These are phyloP conservation scores for Schrenkiella parvula DNA, from an alignment of 345 rosid species.

Conservation along the genomic window DNA sequence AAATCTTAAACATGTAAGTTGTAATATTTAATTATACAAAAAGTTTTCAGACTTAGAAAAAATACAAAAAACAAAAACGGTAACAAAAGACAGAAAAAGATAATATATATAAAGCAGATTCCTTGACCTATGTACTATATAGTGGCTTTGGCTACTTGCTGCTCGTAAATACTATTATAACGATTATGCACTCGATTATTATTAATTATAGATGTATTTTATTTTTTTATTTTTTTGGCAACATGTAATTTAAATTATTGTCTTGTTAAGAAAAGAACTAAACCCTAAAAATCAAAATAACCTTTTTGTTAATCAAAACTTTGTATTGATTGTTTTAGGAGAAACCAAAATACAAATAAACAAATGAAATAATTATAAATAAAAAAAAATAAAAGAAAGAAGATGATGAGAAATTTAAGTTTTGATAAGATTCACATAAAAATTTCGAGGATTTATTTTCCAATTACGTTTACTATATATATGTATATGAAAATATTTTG, in stretches of 20 bases:
- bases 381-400: background rate
- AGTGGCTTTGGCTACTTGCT: too few species aligned
- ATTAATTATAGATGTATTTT: background rate
- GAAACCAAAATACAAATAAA: background rate
- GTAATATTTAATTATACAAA: background rate
- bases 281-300: background rate
- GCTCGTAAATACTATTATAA: background rate
- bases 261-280: background rate
- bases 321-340: background rate
- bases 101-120: constrained; percentile 11
- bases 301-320: background rate
- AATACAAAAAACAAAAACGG: background rate
- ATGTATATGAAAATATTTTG: background rate
- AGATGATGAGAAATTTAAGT: background rate
- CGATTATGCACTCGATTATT: background rate
- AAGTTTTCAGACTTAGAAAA: background rate
- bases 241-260: background rate
- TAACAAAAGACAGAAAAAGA: background rate
- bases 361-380: background rate
- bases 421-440: background rate
- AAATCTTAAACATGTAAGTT: background rate
- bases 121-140: constrained; percentile 8
- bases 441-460: too few species aligned
- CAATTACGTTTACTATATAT: background rate
- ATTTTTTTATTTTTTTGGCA: too few species aligned